Evolutionary conservation across 208 protist genomes (phyloP).

Genomic region (Acanthamoeba healyi): DNA sequence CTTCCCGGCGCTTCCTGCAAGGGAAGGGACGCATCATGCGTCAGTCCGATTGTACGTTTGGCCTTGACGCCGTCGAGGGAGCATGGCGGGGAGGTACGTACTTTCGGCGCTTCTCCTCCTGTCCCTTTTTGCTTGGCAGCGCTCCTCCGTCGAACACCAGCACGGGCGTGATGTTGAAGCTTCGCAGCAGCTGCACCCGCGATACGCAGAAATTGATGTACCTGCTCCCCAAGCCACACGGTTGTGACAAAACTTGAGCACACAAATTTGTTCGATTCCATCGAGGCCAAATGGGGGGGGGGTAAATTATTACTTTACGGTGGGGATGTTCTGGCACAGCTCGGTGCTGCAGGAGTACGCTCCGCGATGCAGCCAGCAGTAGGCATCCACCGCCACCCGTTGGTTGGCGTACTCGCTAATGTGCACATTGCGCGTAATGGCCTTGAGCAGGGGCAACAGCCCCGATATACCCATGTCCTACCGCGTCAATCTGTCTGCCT

Average conservation of each 20-base stretch:
- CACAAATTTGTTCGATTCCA: too few species aligned
- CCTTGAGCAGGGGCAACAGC: constrained; percentile 87
- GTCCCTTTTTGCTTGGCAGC: constrained; percentile 92
- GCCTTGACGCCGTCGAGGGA: background rate
- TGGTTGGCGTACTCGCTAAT: constrained; percentile 86
- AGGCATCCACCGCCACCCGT: constrained; percentile 93
- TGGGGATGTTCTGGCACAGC: constrained; percentile 85
- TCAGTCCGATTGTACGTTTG: background rate
- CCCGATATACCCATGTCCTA: constrained; percentile 88
- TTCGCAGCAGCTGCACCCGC: constrained; percentile 89
- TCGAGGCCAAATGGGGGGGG: constrained; percentile 1
- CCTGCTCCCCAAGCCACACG: constrained; percentile 22
- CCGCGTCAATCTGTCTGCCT: background rate
- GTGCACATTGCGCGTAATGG: constrained; percentile 78
- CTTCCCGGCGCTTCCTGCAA: constrained; percentile 77
- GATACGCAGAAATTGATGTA: constrained; percentile 88
- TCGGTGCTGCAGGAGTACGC: constrained; percentile 89
- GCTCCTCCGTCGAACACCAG: constrained; percentile 95
- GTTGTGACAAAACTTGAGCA: too few species aligned
- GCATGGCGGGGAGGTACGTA: constrained; percentile 47
- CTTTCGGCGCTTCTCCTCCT: constrained; percentile 89
- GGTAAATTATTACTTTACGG: constrained; percentile 44
- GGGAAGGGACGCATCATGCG: background rate
- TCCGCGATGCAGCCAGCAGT: constrained; percentile 92
- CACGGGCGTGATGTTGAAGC: constrained; percentile 89